A percentile compares a stretch with the other conserved stretches of the same genome.
Evolutionary conservation across 345 rosid species (phyloP).

Genomic region (Salix arbutifolia): DNA sequence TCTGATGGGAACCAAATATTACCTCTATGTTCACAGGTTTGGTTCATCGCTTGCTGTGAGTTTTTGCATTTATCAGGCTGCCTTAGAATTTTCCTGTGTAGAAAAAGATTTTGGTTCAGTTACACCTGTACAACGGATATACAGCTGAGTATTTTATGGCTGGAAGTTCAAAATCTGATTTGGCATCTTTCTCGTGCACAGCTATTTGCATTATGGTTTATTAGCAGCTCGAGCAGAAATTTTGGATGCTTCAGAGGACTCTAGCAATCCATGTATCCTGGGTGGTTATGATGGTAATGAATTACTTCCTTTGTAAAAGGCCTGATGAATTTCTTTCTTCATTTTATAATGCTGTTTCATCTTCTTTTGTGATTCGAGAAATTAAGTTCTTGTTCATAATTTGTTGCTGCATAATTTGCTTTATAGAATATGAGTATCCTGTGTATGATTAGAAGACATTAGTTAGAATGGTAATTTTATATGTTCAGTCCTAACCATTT

Average conservation of each 20-base stretch:
- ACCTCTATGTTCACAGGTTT: constrained; percentile 95
- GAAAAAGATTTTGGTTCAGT: neutral
- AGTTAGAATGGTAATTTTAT: neutral
- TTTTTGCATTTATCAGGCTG: neutral
- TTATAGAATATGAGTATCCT: neutral
- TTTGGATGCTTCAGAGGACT: constrained; percentile 57
- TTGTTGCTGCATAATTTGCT: neutral
- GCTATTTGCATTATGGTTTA: constrained; percentile 91
- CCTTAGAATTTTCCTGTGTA: neutral
- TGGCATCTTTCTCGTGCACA: constrained; percentile 41
- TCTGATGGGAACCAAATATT: constrained; percentile 67
- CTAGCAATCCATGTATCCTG: constrained; percentile 76
- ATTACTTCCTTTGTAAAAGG: constrained; percentile 4
- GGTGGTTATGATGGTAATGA: constrained; percentile 71
- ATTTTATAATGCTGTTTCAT: neutral
- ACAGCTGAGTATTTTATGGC: neutral
- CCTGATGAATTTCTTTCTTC: neutral
- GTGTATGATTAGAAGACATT: neutral
- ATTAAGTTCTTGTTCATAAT: neutral
- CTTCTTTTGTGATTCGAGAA: neutral
- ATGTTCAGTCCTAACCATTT: neutral
- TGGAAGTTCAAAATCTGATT: constrained; percentile 12
- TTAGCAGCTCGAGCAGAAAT: constrained; percentile 96
- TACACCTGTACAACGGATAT: neutral
- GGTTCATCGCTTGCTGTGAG: constrained; percentile 9